Base-by-base conservation (phyloP, 106 monocot genomes). In the Dendrobium chrysotoxum region DNA sequence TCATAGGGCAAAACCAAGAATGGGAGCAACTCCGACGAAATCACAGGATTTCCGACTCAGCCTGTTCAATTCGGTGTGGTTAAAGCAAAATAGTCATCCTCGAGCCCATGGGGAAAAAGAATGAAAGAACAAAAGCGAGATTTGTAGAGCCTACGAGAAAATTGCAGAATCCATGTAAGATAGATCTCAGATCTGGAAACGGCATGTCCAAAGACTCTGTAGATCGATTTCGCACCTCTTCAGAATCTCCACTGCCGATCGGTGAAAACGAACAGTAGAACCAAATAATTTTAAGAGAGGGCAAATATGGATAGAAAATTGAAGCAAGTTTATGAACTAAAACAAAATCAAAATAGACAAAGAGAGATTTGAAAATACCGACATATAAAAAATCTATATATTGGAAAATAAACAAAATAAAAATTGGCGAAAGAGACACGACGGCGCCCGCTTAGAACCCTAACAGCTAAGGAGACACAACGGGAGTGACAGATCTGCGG, bases 131-230 rank as follows among this genome's bases (percentile, higher is more conserved):
- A 8, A 61, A 61, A 61, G 5, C 21, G 11, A 23, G 61, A 61
- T 23, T 23, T 61, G 61, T 61, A 61, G 61, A 61, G 23, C 61
- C 61, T 61, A 61, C 61, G 61, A 61, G 61, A 61, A 61, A 61
- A 61, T 61, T 21, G n/a, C n/a, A 61, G 61, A 61, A 61, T 61
- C 61, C 61, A 61, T n/a, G 23, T 1, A 20, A 61, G n/a, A 7
- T 5, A 21, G n/a, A n/a, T 57, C 23, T 23, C 61, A 61, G 23
- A 61, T 61, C 61, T 20, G 61, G 23, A n/a, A 21, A 23, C 61
- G 7, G 61, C 61, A 61, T 23, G 61, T 61, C 61, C 61, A 61
- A 11, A 61, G 61, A 21, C 61, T 61, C 20, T 3, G 5, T 61
- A 61, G n/a, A 5, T 61, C 11, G 61, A 61, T 61, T 10, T 61